Evolutionary conservation across 2,329 filamentous ascomycete species (phyloP).

Genomic region (Atkinsonella hypoxylon): DNA sequence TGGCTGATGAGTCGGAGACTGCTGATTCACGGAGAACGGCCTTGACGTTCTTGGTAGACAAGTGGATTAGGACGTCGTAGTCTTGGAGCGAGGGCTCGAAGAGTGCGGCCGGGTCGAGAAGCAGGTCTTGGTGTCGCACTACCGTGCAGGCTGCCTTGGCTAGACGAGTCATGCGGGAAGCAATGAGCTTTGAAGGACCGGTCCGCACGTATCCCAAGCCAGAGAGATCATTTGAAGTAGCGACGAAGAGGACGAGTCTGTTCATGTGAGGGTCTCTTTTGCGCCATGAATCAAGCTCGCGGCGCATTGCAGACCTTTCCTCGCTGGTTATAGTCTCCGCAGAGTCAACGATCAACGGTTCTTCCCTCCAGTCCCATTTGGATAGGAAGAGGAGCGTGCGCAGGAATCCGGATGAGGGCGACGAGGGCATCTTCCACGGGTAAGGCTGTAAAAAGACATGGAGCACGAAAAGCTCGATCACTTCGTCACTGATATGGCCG

Average conservation of each 20-base stretch:
- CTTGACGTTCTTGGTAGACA: constrained; percentile 44
- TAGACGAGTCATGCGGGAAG: constrained; percentile 69
- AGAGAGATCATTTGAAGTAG: constrained; percentile 64
- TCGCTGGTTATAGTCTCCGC: constrained; percentile 49
- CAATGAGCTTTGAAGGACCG: constrained; percentile 67
- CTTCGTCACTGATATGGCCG: constrained; percentile 63
- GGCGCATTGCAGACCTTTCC: constrained; percentile 51
- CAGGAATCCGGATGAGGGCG: constrained; percentile 66
- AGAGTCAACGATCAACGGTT: constrained; percentile 67
- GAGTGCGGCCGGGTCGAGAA: constrained; percentile 39
- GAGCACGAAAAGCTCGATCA: constrained; percentile 73
- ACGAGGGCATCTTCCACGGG: constrained; percentile 70
- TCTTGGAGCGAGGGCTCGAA: constrained; percentile 65
- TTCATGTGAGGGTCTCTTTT: constrained; percentile 85
- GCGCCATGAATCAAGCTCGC: constrained; percentile 71
- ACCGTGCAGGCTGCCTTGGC: constrained; percentile 63
- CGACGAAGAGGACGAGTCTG: constrained; percentile 66
- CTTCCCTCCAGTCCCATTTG: constrained; percentile 82
- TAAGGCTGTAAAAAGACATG: constrained; percentile 70
- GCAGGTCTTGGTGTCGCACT: constrained; percentile 38
- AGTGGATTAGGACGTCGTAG: constrained; percentile 75
- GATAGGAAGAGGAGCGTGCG: constrained; percentile 70
- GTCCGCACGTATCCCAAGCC: constrained; percentile 70
- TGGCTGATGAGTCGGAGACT: constrained; percentile 20
- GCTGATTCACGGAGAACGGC: constrained; percentile 26